phyloP scores from a whole-genome alignment of 2,329 filamentous ascomycete genomes.

The Triangularia verruculosa region DNA sequence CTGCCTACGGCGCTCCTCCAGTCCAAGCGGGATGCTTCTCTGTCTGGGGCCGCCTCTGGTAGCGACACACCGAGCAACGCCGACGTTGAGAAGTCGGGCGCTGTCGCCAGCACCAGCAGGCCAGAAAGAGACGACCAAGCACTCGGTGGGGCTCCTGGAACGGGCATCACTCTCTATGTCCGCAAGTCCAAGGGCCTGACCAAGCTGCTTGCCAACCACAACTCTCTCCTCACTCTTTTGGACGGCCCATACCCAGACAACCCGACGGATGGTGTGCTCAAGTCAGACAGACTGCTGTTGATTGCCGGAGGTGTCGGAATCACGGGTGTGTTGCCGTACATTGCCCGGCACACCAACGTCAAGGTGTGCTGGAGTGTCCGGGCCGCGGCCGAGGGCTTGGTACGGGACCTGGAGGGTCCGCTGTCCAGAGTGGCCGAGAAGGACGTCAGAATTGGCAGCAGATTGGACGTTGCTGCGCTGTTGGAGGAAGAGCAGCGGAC shows the following conservation, averaged over 20 bases:
- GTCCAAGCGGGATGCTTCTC: not conserved
- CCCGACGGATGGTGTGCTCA: constrained; percentile 28
- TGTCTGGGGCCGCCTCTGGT: not conserved
- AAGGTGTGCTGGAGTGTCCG: constrained; percentile 40
- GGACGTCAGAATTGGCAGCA: constrained; percentile 34
- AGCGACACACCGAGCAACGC: not conserved
- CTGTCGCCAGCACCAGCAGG: constrained; percentile 4
- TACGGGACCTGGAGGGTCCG: constrained; percentile 31
- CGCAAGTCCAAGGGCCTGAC: constrained; percentile 38
- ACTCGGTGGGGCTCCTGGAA: not conserved
- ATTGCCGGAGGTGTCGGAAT: constrained; percentile 49
- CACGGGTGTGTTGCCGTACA: constrained; percentile 40
- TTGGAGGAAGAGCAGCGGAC: constrained; percentile 32
- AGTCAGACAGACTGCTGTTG: constrained; percentile 38
- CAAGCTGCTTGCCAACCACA: constrained; percentile 27
- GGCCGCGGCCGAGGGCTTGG: constrained; percentile 27
- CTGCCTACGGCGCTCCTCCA: constrained; percentile 27
- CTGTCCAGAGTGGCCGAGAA: constrained; percentile 31
- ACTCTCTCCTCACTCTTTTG: constrained; percentile 36
- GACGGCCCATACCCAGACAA: constrained; percentile 40
- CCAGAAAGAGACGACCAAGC: not conserved
- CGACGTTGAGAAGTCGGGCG: constrained; percentile 8
- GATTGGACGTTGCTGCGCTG: constrained; percentile 34
- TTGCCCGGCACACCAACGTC: constrained; percentile 34
- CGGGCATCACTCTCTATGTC: constrained; percentile 38